These are phyloP conservation scores for Passiflora organensis DNA, from an alignment of 345 rosid genomes.

Conservation along the genomic window DNA sequence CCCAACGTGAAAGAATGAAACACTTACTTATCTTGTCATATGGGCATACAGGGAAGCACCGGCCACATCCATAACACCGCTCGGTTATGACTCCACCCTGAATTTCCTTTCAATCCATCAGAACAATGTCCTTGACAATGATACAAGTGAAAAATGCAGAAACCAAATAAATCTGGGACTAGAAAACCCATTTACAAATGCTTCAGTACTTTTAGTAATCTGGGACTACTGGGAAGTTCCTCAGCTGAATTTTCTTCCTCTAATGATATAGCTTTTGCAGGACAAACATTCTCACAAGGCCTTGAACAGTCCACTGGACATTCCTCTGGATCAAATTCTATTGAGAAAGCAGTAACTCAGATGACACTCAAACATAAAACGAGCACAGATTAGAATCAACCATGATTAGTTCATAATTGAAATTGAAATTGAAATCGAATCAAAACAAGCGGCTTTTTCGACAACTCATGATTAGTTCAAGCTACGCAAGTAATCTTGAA, in stretches of 20 bases:
- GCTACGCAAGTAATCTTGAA: no score
- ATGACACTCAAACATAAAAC: background rate
- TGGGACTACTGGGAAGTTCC: constrained; percentile 9
- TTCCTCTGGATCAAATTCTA: constrained; percentile 55
- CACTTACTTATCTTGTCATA: constrained; percentile 51
- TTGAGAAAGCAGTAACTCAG: constrained; percentile 2
- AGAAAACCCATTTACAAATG: constrained; percentile 12
- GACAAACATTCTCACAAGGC: constrained; percentile 54
- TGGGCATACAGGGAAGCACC: constrained; percentile 57
- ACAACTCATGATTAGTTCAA: no score
- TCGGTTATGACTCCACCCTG: constrained; percentile 55
- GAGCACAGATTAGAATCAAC: no score
- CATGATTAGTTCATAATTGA: no score
- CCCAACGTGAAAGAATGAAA: background rate
- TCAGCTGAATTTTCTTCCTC: constrained; percentile 17
- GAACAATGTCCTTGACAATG: background rate
- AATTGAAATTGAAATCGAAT: no score
- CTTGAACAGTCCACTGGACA: constrained; percentile 54
- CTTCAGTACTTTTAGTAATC: constrained; percentile 15
- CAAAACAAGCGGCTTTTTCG: no score
- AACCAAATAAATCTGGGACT: no score
- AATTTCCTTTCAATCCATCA: constrained; percentile 2
- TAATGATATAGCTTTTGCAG: constrained; percentile 50
- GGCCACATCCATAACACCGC: constrained; percentile 60
- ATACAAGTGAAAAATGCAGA: constrained; percentile 2